Base-by-base conservation (phyloP, 2,329 filamentous ascomycete species). In the Aspergillus sp. region DNA sequence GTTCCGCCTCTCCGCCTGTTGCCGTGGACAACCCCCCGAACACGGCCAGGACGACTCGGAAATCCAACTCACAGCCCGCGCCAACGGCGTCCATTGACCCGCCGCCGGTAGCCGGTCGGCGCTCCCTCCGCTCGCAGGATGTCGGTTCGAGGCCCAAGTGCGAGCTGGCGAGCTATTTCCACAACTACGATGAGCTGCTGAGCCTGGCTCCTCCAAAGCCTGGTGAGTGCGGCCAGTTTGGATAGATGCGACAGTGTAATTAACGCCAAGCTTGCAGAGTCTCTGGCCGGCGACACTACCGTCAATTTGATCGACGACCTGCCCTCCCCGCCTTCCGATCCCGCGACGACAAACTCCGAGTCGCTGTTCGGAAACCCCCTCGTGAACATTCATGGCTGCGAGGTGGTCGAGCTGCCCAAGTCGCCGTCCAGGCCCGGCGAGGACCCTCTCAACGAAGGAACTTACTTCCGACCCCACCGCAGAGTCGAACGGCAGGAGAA, bases 121-220 rank as follows among this genome's bases (percentile, higher is more conserved):
- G 88, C 51, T 89, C 86, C 54, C 67, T 95, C 55, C 76, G 89
- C 41, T 93, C 86, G 32, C 83, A 93, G 51, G 86, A 93, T 54
- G 74, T 73, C 49, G 82, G 81, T 8, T 80, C 80, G 32, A 74
- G 85, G 47, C 80, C 86, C 63, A 94, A 93, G 69, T 95, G 86
- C 61, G 88, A 95, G 53, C 71, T 96, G 40, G 80, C 86, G 24
- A 74, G 78, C 29, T 96, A 94, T 63, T 95, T 96, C 53, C 79
- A 83, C 32, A 88, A 93, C 52, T 96, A 94, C 60, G 88, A 95
- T 60, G 85, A 93, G 55, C 75, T 95, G 45, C 86, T 96, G 62
- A 86, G 84, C 41, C 84, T 93, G 53, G 80, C 85, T 42, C 75
- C 79, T 24, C 81, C 81, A 48, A 80, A 88, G 60, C 69, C 80